Conservation (phyloP, 805 yeast species). For the Schwanniomyces sp. region DNA sequence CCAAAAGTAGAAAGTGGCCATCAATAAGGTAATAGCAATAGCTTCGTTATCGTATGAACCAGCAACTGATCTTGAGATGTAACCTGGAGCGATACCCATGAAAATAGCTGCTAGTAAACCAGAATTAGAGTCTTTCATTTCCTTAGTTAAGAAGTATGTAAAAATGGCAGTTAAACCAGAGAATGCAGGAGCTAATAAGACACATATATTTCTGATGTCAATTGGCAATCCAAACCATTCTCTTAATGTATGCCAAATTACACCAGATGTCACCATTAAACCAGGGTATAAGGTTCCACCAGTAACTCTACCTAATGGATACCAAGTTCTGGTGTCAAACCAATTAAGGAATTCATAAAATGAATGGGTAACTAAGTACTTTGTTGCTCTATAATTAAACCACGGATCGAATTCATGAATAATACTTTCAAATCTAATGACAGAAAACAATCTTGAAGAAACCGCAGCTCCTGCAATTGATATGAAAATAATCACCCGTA, state of each 20-base stretch:
- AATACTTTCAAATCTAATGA: conserved; percentile 90
- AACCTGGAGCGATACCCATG: conserved; percentile 98
- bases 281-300: conserved; percentile 99
- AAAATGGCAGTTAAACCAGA: conserved; percentile 89
- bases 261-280: conserved; percentile 94
- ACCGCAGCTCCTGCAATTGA: conserved; percentile 89
- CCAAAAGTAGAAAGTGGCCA: conserved; percentile 97
- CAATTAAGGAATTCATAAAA: conserved; percentile 92
- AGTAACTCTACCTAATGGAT: conserved; percentile 97
- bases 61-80: conserved; percentile 96
- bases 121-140: conserved; percentile 86
- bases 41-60: conserved; percentile 99
- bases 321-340: conserved; percentile 99
- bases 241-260: conserved; percentile 73
- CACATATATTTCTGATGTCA: conserved; percentile 95
- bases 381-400: conserved; percentile 97
- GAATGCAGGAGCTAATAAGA: conserved; percentile 93
- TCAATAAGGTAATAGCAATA: conserved; percentile 90
- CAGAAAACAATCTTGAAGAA: conserved; percentile 91
- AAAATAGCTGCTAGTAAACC: conserved; percentile 91
- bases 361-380: conserved; percentile 78
- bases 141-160: conserved; percentile 83
- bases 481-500: conserved; percentile 67
- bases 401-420: conserved; percentile 98
- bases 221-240: conserved; percentile 71